These are phyloP conservation scores for Malbranchea zuffiana DNA, from an alignment of 2,329 filamentous ascomycete species.

Conservation along the genomic window DNA sequence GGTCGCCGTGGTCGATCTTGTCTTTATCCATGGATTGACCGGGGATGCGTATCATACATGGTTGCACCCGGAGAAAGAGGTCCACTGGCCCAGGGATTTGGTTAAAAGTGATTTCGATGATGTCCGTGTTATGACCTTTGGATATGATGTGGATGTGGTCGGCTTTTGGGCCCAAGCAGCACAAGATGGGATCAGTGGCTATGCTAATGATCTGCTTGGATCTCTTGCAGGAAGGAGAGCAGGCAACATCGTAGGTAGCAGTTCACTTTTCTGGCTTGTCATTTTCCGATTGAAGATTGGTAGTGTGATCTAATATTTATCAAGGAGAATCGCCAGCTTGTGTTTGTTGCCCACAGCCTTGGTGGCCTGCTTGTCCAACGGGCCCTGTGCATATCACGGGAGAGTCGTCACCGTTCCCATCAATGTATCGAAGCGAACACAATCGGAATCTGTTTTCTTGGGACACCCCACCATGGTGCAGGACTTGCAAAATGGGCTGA, in stretches of 20 bases:
- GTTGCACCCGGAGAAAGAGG: constrained; percentile 10
- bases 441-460: neutral
- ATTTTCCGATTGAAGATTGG: too few species aligned
- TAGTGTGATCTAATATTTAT: too few species aligned
- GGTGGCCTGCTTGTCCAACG: constrained; percentile 3
- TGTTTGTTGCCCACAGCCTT: constrained; percentile 9
- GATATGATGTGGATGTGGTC: constrained; percentile 10
- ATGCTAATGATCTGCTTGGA: neutral
- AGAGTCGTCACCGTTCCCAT: too few species aligned
- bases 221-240: neutral
- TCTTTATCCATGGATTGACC: constrained; percentile 17
- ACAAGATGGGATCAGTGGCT: neutral
- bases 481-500: neutral
- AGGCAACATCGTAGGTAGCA: neutral
- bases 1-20: constrained; percentile 8
- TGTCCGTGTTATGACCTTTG: constrained; percentile 13
- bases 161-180: neutral
- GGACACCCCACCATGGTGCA: neutral
- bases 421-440: too few species aligned
- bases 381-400: too few species aligned
- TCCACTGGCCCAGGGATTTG: constrained; percentile 16
- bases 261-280: neutral
- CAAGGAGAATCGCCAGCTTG: constrained; percentile 13
- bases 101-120: constrained; percentile 11
- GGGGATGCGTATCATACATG: constrained; percentile 14